Conservation (phyloP, 169 alveolate species). For the Plasmodium cynomolgi region DNA sequence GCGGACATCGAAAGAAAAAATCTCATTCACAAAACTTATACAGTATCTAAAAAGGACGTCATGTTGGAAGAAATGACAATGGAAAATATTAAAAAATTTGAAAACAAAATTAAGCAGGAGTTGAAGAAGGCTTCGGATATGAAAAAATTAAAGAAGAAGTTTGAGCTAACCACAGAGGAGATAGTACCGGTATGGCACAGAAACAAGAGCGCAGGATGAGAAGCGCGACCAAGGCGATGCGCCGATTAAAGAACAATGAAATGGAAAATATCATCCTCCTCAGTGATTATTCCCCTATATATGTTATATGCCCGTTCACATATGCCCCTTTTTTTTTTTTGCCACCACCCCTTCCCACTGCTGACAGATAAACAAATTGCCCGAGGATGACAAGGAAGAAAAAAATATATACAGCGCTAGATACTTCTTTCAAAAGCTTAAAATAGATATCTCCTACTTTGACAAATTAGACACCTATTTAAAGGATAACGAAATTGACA, state of each 20-base stretch:
- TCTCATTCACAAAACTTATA: conserved; percentile 81
- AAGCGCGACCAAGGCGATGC: neutral
- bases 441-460: conserved; percentile 66
- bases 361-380: conserved; percentile 41
- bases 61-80: conserved; percentile 78
- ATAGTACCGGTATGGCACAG: conserved; percentile 66
- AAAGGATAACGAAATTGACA: conserved; percentile 48
- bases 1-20: conserved; percentile 87
- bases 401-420: conserved; percentile 60
- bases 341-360: neutral
- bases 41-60: conserved; percentile 79
- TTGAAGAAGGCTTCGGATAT: conserved; percentile 80
- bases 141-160: conserved; percentile 80
- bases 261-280: neutral
- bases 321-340: neutral
- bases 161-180: conserved; percentile 79
- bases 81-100: conserved; percentile 82
- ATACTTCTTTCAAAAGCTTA: conserved; percentile 68
- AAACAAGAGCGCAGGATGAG: neutral
- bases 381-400: conserved; percentile 71
- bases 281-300: neutral
- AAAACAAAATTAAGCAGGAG: conserved; percentile 78
- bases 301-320: neutral
- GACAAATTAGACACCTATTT: conserved; percentile 61
- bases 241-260: neutral